Base-by-base conservation (phyloP, 1,284 basidiomycete genomes). In the Ceratobasidium sp. region DNA sequence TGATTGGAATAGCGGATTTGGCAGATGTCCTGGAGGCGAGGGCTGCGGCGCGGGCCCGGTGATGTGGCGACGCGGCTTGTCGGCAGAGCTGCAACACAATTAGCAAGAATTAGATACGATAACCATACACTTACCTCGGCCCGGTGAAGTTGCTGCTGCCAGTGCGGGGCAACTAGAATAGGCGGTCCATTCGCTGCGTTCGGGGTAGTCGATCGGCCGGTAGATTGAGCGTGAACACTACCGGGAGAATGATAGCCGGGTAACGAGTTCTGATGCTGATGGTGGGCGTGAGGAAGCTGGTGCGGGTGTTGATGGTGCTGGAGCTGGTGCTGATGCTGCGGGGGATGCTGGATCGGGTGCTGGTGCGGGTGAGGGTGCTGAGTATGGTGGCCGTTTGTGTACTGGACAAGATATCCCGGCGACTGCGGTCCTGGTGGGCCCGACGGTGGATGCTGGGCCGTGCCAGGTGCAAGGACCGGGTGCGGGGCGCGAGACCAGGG, bases 1-100 rank as follows among this genome's bases (percentile, higher is more conserved):
- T 93, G 83, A 95, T 95, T 49, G 92, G 89, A 79, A 94, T 93
- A 47, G 92, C 92, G 45, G 92, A 89, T 85, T 94, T 94, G 51
- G 91, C 85, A 75, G 92, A 88, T 11, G 91, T 91, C 66, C 93
- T 89, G 39, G 92, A 91, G 54, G 93, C 92, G 88, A 94, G 90
- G 69, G 92, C 92, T 80, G 89, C 93, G 42, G 91, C 90, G 61
- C 92, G 88, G 31, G 93, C 93, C 77, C 93, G 89, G 81, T 94
- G 92, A 81, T 94, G 92, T 0, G 92, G 92, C 5, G 91, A 92
- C 79, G 91, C 89, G 47, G 91, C 91, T 23, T 90, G 89, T 79
- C 93, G 90, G 78, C 91, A 88, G 87, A 92, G 90, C 92, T 94
- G 78, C 35, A 58, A 47, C 54, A 42, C 37, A 58, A 74, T 76